Percentiles rank a stretch among this genome's conserved stretches.
These are phyloP conservation scores for Podospora anserina DNA, from an alignment of 495 filamentous ascomycete species.

Conservation along the genomic window DNA sequence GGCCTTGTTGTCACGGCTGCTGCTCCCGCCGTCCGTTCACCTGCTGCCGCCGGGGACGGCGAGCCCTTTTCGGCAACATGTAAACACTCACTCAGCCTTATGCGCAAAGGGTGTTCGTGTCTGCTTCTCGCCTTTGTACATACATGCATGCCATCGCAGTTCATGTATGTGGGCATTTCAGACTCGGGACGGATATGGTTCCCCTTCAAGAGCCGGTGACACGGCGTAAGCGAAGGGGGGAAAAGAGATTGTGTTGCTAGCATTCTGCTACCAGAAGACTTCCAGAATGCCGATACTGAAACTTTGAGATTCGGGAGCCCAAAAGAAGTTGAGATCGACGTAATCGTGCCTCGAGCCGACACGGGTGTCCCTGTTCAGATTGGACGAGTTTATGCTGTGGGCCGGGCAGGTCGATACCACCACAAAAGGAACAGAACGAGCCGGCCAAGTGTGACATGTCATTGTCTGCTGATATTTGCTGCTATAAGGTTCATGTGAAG, in stretches of 20 bases:
- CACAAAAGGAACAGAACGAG: background rate
- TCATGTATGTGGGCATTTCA: background rate
- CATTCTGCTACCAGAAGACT: background rate
- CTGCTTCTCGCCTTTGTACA: background rate
- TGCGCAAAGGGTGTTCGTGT: background rate
- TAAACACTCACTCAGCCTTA: background rate
- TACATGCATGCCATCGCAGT: background rate
- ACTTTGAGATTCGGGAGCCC: constrained; percentile 1
- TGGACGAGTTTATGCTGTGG: background rate
- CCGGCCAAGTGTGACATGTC: background rate
- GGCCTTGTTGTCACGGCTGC: background rate
- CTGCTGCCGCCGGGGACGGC: background rate
- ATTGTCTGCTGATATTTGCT: background rate
- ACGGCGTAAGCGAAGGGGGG: constrained; percentile 12
- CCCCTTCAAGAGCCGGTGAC: background rate
- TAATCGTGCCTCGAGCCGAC: background rate
- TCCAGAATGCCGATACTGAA: constrained; percentile 1
- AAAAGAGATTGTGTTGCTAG: background rate
- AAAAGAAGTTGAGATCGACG: constrained; percentile 2
- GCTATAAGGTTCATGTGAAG: background rate
- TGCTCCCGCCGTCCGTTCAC: background rate
- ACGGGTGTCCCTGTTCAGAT: background rate
- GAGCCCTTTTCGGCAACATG: background rate
- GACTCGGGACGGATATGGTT: background rate
- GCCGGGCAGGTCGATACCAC: background rate